Conservation (phyloP, 202 grass and related monocot species). For the Dendrocalamus latiflorus region DNA sequence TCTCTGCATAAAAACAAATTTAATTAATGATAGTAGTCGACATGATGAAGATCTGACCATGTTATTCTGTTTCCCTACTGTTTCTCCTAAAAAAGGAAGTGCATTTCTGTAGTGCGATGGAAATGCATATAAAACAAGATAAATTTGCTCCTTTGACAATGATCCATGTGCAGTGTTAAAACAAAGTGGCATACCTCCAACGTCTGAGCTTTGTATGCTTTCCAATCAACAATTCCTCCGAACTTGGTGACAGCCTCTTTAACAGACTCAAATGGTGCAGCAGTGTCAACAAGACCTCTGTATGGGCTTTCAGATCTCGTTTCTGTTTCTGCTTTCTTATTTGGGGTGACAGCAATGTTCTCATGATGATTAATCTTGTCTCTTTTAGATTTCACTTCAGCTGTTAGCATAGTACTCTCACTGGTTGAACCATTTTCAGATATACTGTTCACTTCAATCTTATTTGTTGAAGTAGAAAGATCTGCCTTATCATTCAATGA, state of each 20-base stretch:
- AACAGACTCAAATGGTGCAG: too few species aligned
- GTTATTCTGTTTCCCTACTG: not conserved
- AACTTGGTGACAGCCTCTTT: conserved; percentile 88
- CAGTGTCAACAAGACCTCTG: too few species aligned
- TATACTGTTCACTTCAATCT: conserved; percentile 6
- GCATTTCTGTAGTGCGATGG: not conserved
- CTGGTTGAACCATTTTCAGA: conserved; percentile 28
- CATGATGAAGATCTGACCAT: not conserved
- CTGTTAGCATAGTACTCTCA: not conserved
- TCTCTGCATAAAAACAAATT: conserved; percentile 42
- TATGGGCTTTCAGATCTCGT: too few species aligned
- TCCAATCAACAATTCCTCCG: conserved; percentile 97
- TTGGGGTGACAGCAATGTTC: not conserved
- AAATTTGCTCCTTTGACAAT: not conserved
- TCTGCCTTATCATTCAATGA: not conserved
- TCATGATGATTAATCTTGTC: conserved; percentile 6
- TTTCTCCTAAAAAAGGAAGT: not conserved
- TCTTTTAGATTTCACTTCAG: conserved; percentile 29
- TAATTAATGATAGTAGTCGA: not conserved
- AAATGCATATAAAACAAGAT: conserved; percentile 1
- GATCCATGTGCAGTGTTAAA: conserved; percentile 15
- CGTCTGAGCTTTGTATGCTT: conserved; percentile 62
- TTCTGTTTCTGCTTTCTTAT: too few species aligned
- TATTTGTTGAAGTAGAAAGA: conserved; percentile 13
- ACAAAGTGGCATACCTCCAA: conserved; percentile 60